These are phyloP conservation scores for Chondrostereum purpureum DNA, from an alignment of 1,284 basidiomycete genomes.

Conservation along the genomic window DNA sequence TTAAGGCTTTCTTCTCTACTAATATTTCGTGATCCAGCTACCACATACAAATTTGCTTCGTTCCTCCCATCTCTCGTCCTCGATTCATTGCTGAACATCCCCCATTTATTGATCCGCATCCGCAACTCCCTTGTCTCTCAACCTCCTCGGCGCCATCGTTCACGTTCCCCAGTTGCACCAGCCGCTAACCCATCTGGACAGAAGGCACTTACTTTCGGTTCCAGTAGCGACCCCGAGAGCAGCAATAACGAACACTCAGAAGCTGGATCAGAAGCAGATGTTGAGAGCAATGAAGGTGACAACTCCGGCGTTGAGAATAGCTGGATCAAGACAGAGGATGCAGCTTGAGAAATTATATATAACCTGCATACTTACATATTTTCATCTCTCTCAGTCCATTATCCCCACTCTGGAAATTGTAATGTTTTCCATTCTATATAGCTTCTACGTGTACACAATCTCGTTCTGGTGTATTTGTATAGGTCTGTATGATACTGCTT, in stretches of 20 bases:
- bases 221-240: conserved; percentile 24
- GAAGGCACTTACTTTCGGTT: background rate
- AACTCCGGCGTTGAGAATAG: conserved; percentile 44
- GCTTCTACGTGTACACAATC: too few relatives aligned
- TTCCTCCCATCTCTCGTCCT: conserved; percentile 61
- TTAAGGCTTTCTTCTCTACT: background rate
- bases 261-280: conserved; percentile 55
- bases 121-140: conserved; percentile 57
- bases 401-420: background rate
- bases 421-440: background rate
- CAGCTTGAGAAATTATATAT: conserved; percentile 32
- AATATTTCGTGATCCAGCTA: conserved; percentile 32
- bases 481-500: too few relatives aligned
- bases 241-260: conserved; percentile 29
- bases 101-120: conserved; percentile 53
- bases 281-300: conserved; percentile 55
- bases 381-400: too few relatives aligned
- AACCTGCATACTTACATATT: conserved; percentile 12
- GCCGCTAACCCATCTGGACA: conserved; percentile 8
- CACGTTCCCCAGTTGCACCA: conserved; percentile 17
- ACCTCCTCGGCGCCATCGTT: conserved; percentile 29
- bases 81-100: conserved; percentile 58
- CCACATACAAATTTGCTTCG: conserved; percentile 62
- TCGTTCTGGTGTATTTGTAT: too few relatives aligned
- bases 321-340: conserved; percentile 45